Conservation (phyloP, 805 yeast genomes). For the Nematodospora valgi region DNA sequence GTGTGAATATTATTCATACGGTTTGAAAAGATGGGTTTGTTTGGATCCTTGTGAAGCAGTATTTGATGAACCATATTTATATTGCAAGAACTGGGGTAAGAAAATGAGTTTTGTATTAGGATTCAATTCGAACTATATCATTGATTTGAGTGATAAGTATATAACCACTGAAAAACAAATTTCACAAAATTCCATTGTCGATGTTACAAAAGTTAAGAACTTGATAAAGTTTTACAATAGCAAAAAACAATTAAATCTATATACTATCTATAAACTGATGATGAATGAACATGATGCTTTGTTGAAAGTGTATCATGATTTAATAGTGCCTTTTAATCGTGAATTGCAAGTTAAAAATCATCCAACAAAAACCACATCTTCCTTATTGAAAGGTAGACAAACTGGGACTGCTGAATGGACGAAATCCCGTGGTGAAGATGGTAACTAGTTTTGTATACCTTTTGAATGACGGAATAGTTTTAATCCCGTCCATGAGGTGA, state of each 20-base stretch:
- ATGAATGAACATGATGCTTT: conserved; percentile 17
- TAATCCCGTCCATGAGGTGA: conserved; percentile 74
- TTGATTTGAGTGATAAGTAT: conserved; percentile 71
- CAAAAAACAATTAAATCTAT: conserved; percentile 10
- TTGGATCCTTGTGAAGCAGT: conserved; percentile 85
- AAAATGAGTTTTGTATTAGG: conserved; percentile 87
- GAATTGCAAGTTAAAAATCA: conserved; percentile 18
- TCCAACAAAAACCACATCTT: conserved; percentile 15
- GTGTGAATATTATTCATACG: conserved; percentile 79
- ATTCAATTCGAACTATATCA: conserved; percentile 54
- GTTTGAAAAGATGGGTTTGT: conserved; percentile 75
- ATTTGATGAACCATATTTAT: conserved; percentile 75
- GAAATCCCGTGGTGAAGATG: conserved; percentile 72
- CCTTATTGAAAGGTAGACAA: conserved; percentile 52
- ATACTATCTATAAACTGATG: background rate
- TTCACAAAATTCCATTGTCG: conserved; percentile 10
- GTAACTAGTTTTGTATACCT: conserved; percentile 45
- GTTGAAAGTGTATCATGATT: conserved; percentile 29
- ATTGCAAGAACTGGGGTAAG: conserved; percentile 88
- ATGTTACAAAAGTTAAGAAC: conserved; percentile 9
- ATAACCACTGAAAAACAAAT: conserved; percentile 37
- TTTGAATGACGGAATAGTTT: conserved; percentile 78
- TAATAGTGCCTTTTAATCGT: conserved; percentile 33
- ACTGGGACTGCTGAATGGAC: conserved; percentile 82
- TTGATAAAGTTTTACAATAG: conserved; percentile 13